Evolutionary conservation across 1,284 basidiomycete species (phyloP).

Genomic region (Cryptococcus sp.): DNA sequence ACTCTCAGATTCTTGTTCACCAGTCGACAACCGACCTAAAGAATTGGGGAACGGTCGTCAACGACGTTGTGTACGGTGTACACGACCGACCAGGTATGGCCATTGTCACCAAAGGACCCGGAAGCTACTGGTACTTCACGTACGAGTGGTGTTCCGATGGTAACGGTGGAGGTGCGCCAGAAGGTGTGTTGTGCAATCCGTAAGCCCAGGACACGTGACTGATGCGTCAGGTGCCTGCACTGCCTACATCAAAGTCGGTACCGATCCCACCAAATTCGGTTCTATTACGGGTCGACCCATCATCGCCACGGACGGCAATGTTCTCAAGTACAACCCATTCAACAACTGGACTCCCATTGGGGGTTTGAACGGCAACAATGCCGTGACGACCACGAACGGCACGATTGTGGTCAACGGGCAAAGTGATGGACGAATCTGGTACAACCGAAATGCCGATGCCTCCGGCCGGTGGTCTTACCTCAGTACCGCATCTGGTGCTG

Average conservation of each 20-base stretch:
- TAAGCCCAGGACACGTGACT: too few relatives aligned
- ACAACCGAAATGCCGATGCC: conserved; percentile 13
- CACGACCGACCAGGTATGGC: conserved; percentile 44
- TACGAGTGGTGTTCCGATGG: conserved; percentile 20
- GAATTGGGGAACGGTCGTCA: conserved; percentile 39
- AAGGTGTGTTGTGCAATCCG: too few relatives aligned
- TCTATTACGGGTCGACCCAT: conserved; percentile 6
- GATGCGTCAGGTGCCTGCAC: too few relatives aligned
- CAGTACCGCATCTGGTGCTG: conserved; percentile 5
- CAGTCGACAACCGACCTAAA: conserved; percentile 36
- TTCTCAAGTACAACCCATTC: conserved; percentile 32
- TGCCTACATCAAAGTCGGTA: conserved; percentile 19
- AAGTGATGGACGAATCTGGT: conserved; percentile 13
- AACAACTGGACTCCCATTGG: conserved; percentile 34
- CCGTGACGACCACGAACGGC: conserved; percentile 17
- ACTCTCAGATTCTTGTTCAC: conserved; percentile 45
- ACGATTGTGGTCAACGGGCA: conserved; percentile 40
- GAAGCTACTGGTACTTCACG: conserved; percentile 39
- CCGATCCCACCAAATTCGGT: conserved; percentile 13
- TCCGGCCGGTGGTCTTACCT: conserved; percentile 13
- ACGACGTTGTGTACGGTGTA: conserved; percentile 34
- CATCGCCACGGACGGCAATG: conserved; percentile 24
- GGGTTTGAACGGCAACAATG: conserved; percentile 12
- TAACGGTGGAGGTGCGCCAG: too few relatives aligned
- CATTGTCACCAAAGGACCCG: conserved; percentile 28